These are phyloP conservation scores for Xylariales sp. DNA, from an alignment of 2,329 filamentous ascomycete species.

Conservation along the genomic window DNA sequence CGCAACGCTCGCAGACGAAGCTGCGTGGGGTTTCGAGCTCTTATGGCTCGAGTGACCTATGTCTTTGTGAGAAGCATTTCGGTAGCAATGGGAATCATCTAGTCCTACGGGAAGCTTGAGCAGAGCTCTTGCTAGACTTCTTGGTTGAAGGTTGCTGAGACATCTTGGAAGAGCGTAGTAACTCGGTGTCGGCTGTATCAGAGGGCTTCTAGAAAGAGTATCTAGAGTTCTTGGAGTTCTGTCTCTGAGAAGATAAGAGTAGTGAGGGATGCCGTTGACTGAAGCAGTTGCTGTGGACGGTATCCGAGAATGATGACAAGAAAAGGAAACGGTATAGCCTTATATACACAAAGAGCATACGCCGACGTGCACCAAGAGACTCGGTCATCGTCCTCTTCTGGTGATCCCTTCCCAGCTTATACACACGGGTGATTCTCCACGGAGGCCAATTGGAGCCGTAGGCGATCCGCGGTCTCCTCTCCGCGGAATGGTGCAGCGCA, in stretches of 20 bases:
- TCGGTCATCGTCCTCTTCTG: too few relatives aligned
- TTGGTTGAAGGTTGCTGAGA: conserved; percentile 5
- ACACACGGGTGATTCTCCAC: too few relatives aligned
- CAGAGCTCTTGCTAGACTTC: conserved; percentile 1
- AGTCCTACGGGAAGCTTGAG: background rate
- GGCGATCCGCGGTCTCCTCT: too few relatives aligned
- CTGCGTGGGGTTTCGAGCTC: background rate
- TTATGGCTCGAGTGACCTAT: background rate
- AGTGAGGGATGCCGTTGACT: background rate
- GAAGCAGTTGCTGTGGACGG: background rate
- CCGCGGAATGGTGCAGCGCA: too few relatives aligned
- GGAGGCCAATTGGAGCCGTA: too few relatives aligned
- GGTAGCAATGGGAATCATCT: background rate
- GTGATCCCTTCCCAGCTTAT: too few relatives aligned
- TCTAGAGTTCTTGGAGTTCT: too few relatives aligned
- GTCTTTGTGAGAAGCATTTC: background rate
- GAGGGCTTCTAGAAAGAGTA: too few relatives aligned
- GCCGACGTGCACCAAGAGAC: too few relatives aligned
- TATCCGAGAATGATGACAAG: background rate
- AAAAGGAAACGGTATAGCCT: background rate
- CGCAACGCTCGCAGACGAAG: background rate
- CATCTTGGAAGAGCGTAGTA: conserved; percentile 1
- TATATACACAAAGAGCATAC: background rate
- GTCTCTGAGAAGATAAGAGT: too few relatives aligned
- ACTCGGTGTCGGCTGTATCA: too few relatives aligned